Conservation (phyloP, 2,329 filamentous ascomycete genomes). For the Pseudogymnoascus sp. region DNA sequence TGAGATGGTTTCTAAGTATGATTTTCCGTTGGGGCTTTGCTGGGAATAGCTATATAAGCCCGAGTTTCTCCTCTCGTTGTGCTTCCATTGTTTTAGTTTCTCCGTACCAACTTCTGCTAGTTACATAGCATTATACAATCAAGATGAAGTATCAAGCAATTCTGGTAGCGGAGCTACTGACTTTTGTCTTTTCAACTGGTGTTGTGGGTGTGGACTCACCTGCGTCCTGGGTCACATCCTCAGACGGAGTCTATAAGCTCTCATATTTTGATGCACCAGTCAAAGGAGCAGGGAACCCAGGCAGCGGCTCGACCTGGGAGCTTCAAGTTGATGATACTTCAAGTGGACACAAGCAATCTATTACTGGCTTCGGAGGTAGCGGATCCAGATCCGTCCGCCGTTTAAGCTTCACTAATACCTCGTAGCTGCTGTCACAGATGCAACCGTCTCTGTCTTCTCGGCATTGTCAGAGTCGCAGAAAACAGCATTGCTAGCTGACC, state of each 20-base stretch:
- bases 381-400: neutral
- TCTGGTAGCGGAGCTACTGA: neutral
- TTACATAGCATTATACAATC: conserved; percentile 3
- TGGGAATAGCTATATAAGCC: neutral
- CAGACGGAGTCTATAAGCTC: conserved; percentile 6
- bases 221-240: neutral
- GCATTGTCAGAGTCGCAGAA: conserved; percentile 21
- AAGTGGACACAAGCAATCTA: conserved; percentile 33
- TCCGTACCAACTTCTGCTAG: neutral
- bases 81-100: neutral
- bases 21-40: neutral
- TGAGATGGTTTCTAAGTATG: neutral
- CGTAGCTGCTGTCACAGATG: conserved; percentile 34
- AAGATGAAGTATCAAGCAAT: conserved; percentile 18
- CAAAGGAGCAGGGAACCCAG: neutral
- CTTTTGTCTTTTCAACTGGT: conserved; percentile 7
- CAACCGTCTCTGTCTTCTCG: conserved; percentile 34
- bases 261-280: conserved; percentile 24
- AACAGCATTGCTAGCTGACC: conserved; percentile 23
- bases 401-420: neutral
- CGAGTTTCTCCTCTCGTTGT: neutral
- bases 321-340: conserved; percentile 34
- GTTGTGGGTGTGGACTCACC: neutral
- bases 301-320: conserved; percentile 29
- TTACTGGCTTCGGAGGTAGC: conserved; percentile 34